Base-by-base conservation (phyloP, 2,329 filamentous ascomycete species). In the Amesomyces nigricolor region DNA sequence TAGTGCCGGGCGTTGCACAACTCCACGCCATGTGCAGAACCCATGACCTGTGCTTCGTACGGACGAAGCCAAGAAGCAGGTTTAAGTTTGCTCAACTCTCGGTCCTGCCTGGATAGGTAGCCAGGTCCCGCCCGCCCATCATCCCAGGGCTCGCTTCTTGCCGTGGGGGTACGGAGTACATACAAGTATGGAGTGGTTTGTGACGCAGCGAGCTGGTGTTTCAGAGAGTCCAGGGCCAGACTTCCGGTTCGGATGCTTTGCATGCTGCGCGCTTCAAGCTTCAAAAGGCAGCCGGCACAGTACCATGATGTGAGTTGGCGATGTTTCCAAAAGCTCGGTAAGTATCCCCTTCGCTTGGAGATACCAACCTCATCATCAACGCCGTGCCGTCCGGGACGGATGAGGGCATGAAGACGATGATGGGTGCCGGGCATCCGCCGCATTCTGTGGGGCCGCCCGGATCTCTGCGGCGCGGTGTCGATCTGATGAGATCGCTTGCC, bases 181-280 rank as follows among this genome's bases (percentile, higher is more conserved):
- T 26, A 26, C 22, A 26, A 19, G 17, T 26, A 26, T 26, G 17
- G 32, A 16, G n/a, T n/a, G 47, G 39, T 38, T 22, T 51, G 49
- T 56, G 49, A 56, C 52, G 52, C 54, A 38, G 48, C 19, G n/a
- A 44, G 38, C 42, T 47, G 43, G 32, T 54, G 56, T 58, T 58
- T 58, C 51, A 54, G 51, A 48, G 42, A n/a, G 37, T 53, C 40
- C 42, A n/a, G 19, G 37, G 44, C 47, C 40, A 26, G 53, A 42
- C 19, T 10, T 17, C 53, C 53, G 32, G 47, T 47, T 55, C 35
- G 17, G 42, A 39, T 46, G 35, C 14, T 47, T 26, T 55, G 47
- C 42, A 48, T 47, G 26, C 35, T 19, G 10, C 47, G 35, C 9
- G 11, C 32, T 7, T 10, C 3, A 35, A 7, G 32, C 32, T 35